Percentiles rank a stretch among this genome's conserved stretches.
phyloP scores from a whole-genome alignment of 2,329 filamentous ascomycete genomes.

The Colletotrichum sp. region DNA sequence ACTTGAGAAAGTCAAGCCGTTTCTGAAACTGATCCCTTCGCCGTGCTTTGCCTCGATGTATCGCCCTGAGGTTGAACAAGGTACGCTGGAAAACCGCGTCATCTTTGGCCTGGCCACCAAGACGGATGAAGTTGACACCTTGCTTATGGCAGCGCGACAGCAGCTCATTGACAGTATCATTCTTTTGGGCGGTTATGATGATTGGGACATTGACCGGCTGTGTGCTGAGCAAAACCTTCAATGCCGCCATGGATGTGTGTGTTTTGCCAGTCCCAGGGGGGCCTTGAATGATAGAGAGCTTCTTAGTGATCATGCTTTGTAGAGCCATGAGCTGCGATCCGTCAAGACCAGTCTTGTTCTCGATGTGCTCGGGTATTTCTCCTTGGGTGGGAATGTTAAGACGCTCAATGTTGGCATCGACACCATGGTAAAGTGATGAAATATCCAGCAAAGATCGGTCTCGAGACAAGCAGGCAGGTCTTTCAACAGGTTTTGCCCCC shows the following conservation, averaged over 20 bases:
- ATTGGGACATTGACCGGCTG: slow-evolving; percentile 68
- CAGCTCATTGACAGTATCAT: slow-evolving; percentile 88
- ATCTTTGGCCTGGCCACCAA: slow-evolving; percentile 74
- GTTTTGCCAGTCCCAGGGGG: slow-evolving; percentile 82
- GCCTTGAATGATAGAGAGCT: slow-evolving; percentile 80
- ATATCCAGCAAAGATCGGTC: neutral
- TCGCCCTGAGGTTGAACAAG: slow-evolving; percentile 63
- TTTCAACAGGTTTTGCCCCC: slow-evolving; percentile 32
- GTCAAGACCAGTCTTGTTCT: slow-evolving; percentile 58
- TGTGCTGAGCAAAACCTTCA: slow-evolving; percentile 70
- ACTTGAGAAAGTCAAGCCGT: neutral
- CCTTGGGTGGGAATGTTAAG: neutral
- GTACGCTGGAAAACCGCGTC: slow-evolving; percentile 69
- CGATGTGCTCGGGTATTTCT: slow-evolving; percentile 11
- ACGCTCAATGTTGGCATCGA: neutral
- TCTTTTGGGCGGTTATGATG: slow-evolving; percentile 84
- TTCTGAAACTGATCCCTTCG: neutral
- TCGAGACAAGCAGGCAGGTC: neutral
- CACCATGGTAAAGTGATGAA: neutral
- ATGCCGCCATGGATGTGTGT: slow-evolving; percentile 74
- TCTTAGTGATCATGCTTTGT: slow-evolving; percentile 71
- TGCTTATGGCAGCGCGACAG: slow-evolving; percentile 62
- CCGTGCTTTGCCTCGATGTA: slow-evolving; percentile 15
- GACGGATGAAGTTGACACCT: slow-evolving; percentile 61
- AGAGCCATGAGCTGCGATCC: slow-evolving; percentile 74